Base-by-base conservation (phyloP, 2,329 filamentous ascomycete genomes). In the Aaosphaeria pasadenensis region DNA sequence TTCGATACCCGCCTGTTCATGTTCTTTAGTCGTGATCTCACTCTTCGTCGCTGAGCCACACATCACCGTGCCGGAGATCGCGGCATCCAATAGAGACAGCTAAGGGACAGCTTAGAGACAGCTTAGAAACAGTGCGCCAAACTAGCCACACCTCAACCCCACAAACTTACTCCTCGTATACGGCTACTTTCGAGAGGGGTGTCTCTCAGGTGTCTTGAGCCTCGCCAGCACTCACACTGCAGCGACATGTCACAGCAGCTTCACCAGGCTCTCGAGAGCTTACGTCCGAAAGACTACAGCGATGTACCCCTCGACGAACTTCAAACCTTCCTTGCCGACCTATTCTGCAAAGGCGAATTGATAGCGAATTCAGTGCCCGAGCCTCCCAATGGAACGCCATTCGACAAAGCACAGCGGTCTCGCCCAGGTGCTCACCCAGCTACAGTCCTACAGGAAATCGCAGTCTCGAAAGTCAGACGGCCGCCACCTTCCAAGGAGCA, bases 321-420 rank as follows among this genome's bases (percentile, higher is more conserved):
- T 30, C 45, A 62, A 7, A 48, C 55, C 35, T 78, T 71, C 55
- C 60, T 78, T 41, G 57, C 62, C 33, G 58, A 70, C 4, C 63
- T 69, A 44, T 74, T 78, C 57, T 50, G 68, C n/a, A 69, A 87
- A 51, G 83, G 84, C 17, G 86, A 90, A 60, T 75, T 86, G 13
- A 80, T 95, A 47, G 75, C 88, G 58, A 88, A 91, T 62, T 92
- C 89, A 5, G 81, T 95, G 1, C 90, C 90, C 4, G 77, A 77
- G 7, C 71, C 78, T 3, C 70, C 78, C 6, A 72, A 71, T 70
- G 65, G 74, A 74, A 60, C 65, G 56, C 55, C 70, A 64, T 64
- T 74, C 66, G 49, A 68, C 58, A 49, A 76, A 67, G 54, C 78
- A 5, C 70, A 77, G 7, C 82, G 83, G 38, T 76, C 84, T 13